Evolutionary conservation across 495 filamentous ascomycete species (phyloP).

Genomic region (Hypomontagnella submonticulosa): DNA sequence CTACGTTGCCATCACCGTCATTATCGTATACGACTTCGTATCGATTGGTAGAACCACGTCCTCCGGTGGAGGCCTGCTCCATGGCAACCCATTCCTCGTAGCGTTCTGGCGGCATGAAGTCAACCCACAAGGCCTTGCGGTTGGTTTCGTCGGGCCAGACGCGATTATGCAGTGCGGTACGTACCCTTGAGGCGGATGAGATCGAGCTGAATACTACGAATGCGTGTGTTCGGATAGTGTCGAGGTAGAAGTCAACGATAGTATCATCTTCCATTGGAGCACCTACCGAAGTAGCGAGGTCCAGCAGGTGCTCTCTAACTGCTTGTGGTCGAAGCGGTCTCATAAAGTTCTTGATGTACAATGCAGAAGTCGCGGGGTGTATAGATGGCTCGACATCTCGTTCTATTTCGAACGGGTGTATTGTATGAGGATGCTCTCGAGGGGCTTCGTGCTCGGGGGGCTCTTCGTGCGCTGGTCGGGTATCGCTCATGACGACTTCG

Average conservation of each 20-base stretch:
- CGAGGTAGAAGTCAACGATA: conserved; percentile 78
- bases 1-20: conserved; percentile 65
- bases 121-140: conserved; percentile 85
- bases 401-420: conserved; percentile 42
- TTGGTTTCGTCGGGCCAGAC: conserved; percentile 90
- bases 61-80: conserved; percentile 66
- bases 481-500: conserved; percentile 46
- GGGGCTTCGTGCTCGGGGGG: conserved; percentile 19
- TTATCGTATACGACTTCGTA: conserved; percentile 58
- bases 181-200: conserved; percentile 79
- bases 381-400: conserved; percentile 70
- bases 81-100: conserved; percentile 77
- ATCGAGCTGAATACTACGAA: conserved; percentile 76
- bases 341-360: conserved; percentile 94
- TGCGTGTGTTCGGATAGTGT: conserved; percentile 87
- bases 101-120: conserved; percentile 85
- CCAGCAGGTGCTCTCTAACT: conserved; percentile 73
- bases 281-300: conserved; percentile 71
- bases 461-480: conserved; percentile 25
- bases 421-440: conserved; percentile 52
- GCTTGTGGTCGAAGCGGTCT: conserved; percentile 76
- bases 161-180: conserved; percentile 76
- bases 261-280: conserved; percentile 60
- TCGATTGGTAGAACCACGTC: conserved; percentile 61
- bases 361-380: conserved; percentile 83